phyloP scores from a whole-genome alignment of 1,139 yeast species.

The Diutina mesorugosa region DNA sequence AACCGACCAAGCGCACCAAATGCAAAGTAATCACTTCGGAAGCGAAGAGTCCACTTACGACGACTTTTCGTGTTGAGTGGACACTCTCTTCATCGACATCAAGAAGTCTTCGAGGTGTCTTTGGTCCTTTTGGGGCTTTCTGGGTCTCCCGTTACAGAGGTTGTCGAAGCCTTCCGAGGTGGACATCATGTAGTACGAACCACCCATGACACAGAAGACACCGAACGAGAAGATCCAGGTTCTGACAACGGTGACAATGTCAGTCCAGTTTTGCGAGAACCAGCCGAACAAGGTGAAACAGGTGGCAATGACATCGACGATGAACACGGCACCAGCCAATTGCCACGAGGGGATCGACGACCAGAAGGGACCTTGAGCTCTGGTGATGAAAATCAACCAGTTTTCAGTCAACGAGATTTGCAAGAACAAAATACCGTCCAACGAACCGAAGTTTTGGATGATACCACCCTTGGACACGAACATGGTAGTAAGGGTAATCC shows the following conservation, averaged over 20 bases:
- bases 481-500: conserved; percentile 89
- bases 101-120: conserved; percentile 92
- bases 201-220: conserved; percentile 92
- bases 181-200: conserved; percentile 90
- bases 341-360: conserved; percentile 89
- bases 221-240: conserved; percentile 93
- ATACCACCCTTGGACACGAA: conserved; percentile 70
- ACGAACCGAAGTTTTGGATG: conserved; percentile 86
- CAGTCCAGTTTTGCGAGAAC: conserved; percentile 98
- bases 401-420: conserved; percentile 88
- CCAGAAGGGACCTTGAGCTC: conserved; percentile 97
- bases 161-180: conserved; percentile 81
- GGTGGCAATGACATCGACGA: conserved; percentile 81
- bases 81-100: conserved; percentile 95
- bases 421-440: conserved; percentile 85
- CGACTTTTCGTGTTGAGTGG: conserved; percentile 90
- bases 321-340: conserved; percentile 83
- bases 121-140: conserved; percentile 47
- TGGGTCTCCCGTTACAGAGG: conserved; percentile 69
- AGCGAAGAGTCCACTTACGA: conserved; percentile 13
- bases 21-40: conserved; percentile 3
- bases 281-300: conserved; percentile 91
- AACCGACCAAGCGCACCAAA: conserved; percentile 1
- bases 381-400: conserved; percentile 91
- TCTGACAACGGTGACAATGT: conserved; percentile 87